These are phyloP conservation scores for Pestalotiopsis sp. DNA, from an alignment of 2,329 filamentous ascomycete species.

Conservation along the genomic window DNA sequence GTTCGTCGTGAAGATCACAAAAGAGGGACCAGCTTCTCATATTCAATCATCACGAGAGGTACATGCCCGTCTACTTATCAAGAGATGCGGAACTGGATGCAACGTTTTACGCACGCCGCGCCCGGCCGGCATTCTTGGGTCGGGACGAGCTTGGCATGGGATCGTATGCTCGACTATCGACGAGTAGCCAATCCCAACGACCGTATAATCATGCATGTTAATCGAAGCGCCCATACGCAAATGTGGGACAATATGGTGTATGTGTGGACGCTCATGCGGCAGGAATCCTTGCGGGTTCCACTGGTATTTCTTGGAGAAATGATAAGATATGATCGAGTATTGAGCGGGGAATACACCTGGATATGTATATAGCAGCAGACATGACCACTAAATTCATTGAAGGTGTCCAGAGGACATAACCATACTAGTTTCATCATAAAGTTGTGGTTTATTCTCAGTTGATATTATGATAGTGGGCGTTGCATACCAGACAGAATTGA, in stretches of 20 bases:
- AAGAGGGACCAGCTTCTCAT: background rate
- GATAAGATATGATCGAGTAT: background rate
- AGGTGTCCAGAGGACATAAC: too few relatives aligned
- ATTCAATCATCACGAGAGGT: background rate
- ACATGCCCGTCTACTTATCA: background rate
- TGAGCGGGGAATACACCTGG: background rate
- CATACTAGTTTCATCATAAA: too few relatives aligned
- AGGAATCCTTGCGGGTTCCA: background rate
- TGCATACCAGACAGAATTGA: too few relatives aligned
- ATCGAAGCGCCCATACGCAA: slow-evolving; percentile 6
- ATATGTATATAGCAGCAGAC: background rate
- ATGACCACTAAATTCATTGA: too few relatives aligned
- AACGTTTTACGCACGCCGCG: background rate
- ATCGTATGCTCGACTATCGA: background rate
- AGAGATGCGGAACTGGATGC: background rate
- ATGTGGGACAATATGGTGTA: slow-evolving; percentile 2
- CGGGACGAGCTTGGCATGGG: background rate
- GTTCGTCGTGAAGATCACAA: background rate
- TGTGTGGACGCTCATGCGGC: background rate
- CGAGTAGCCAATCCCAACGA: background rate
- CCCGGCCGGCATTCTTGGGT: background rate
- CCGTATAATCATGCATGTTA: background rate
- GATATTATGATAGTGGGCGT: too few relatives aligned
- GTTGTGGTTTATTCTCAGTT: too few relatives aligned
- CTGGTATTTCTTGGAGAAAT: background rate